These are phyloP conservation scores for Trichaptum fuscoviolaceum DNA, from an alignment of 768 basidiomycete species.

Conservation along the genomic window DNA sequence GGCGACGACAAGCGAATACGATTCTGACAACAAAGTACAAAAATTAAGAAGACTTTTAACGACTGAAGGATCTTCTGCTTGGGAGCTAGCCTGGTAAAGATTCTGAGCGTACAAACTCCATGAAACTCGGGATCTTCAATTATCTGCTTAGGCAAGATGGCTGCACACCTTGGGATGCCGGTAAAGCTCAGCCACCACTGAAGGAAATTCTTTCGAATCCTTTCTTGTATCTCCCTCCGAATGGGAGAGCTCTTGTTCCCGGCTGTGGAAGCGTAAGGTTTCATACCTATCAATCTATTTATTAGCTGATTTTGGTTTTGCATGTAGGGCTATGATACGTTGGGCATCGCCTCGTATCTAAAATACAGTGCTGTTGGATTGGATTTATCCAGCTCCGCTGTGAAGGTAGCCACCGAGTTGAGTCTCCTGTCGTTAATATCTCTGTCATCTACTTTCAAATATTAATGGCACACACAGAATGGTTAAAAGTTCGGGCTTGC, in stretches of 20 bases:
- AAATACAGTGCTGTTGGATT: conserved; percentile 46
- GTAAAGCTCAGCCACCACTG: conserved; percentile 50
- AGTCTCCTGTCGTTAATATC: conserved; percentile 12
- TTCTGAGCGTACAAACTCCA: background rate
- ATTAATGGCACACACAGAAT: conserved; percentile 10
- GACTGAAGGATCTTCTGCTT: background rate
- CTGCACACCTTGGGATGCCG: conserved; percentile 61
- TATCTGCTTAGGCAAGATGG: conserved; percentile 34
- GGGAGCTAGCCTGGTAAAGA: conserved; percentile 4
- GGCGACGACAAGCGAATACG: background rate
- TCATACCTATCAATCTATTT: background rate
- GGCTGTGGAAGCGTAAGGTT: conserved; percentile 49
- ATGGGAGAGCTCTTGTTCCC: conserved; percentile 42
- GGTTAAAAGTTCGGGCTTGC: conserved; percentile 16
- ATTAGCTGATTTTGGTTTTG: background rate
- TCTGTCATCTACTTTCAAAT: conserved; percentile 3
- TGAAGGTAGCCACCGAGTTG: conserved; percentile 41
- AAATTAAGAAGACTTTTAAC: background rate
- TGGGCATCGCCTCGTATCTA: conserved; percentile 44
- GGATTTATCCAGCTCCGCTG: conserved; percentile 53
- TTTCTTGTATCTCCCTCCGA: conserved; percentile 37
- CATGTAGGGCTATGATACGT: conserved; percentile 54
- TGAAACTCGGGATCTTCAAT: background rate
- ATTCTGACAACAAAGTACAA: background rate
- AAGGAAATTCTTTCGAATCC: conserved; percentile 43